Percentiles rank a stretch among this genome's conserved stretches.
These are phyloP conservation scores for Turritis glabra DNA, from an alignment of 345 rosid species.

Conservation along the genomic window DNA sequence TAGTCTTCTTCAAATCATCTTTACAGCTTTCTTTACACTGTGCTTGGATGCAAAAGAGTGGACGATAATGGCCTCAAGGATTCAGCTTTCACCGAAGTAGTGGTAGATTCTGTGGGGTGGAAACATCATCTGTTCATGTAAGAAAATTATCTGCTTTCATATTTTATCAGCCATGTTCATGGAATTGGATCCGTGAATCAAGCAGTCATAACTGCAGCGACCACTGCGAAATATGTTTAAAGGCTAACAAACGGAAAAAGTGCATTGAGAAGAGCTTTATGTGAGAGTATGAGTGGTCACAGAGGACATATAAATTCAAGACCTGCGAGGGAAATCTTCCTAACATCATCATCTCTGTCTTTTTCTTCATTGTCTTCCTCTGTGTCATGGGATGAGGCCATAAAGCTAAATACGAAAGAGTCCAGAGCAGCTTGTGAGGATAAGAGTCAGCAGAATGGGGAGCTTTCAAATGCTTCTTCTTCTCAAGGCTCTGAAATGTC, in stretches of 20 bases:
- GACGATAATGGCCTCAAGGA: not conserved
- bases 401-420: not conserved
- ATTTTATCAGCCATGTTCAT: not conserved
- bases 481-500: conserved; percentile 10
- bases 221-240: not conserved
- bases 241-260: not conserved
- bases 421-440: not conserved
- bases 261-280: not conserved
- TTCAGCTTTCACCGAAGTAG: not conserved
- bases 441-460: not conserved
- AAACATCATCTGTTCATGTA: not conserved
- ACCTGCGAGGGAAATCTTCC: conserved; percentile 19
- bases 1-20: not conserved
- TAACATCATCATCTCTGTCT: conserved; percentile 34
- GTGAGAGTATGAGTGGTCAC: conserved; percentile 15
- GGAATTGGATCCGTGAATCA: not conserved
- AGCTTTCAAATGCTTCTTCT: not conserved
- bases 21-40: not conserved
- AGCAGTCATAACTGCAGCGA: not conserved
- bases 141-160: not conserved
- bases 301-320: not conserved
- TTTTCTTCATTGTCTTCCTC: conserved; percentile 31
- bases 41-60: not conserved
- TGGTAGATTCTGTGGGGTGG: not conserved
- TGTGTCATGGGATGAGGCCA: conserved; percentile 11